These are phyloP conservation scores for Larix sibirica DNA, from an alignment of 83 land plant species.

Conservation along the genomic window DNA sequence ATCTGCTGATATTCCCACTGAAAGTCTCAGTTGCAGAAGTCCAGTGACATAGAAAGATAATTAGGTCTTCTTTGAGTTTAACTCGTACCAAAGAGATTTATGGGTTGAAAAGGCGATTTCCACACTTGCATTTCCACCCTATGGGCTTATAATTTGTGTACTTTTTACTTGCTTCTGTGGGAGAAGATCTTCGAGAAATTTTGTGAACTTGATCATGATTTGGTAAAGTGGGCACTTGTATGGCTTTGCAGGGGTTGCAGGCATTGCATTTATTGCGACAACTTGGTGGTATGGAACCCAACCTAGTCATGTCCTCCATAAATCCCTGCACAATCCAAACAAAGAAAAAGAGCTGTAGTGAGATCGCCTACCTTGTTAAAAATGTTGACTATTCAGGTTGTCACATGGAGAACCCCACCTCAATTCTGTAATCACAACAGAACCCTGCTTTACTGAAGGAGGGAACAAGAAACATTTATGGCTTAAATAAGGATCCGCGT, in stretches of 20 bases:
- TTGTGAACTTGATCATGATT: slow-evolving; percentile 5
- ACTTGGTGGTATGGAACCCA: slow-evolving; percentile 70
- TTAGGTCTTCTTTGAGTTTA: not conserved
- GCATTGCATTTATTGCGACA: slow-evolving; percentile 63
- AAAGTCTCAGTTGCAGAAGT: not conserved
- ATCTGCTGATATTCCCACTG: not conserved
- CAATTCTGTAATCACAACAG: not conserved
- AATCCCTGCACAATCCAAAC: not conserved
- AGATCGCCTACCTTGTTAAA: not conserved
- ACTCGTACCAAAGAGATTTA: slow-evolving; percentile 7
- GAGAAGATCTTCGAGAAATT: not conserved
- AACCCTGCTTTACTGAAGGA: not conserved
- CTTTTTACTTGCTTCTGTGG: slow-evolving; percentile 14
- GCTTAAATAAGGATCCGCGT: not conserved
- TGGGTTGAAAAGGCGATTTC: slow-evolving; percentile 49
- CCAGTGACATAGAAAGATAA: not conserved
- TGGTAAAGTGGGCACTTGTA: slow-evolving; percentile 59
- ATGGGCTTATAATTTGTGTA: slow-evolving; percentile 76
- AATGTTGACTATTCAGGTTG: not conserved
- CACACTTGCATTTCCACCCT: slow-evolving; percentile 69
- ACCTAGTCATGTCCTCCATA: slow-evolving; percentile 33
- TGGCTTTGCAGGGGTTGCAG: slow-evolving; percentile 69
- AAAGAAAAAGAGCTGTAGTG: not conserved
- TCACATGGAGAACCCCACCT: not conserved
- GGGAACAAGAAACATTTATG: not conserved